Evolutionary conservation across 805 yeast species (phyloP).

Genomic region (Spathaspora sp.): DNA sequence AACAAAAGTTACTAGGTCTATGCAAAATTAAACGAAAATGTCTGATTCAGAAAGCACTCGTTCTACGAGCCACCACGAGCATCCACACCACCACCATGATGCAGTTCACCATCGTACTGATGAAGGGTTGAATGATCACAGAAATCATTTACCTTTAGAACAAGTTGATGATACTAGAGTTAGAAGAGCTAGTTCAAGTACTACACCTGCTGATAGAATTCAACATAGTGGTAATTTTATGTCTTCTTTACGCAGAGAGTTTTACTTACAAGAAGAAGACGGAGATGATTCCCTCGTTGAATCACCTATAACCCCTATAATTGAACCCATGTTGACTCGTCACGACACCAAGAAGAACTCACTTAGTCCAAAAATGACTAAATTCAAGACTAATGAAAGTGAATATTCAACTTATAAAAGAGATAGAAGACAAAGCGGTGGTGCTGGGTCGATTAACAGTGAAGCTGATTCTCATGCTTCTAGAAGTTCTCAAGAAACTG

Average conservation of each 20-base stretch:
- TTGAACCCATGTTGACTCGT: conserved; percentile 11
- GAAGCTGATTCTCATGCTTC: conserved; percentile 70
- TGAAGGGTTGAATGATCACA: conserved; percentile 37
- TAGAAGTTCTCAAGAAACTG: conserved; percentile 83
- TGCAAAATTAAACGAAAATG: conserved; percentile 18
- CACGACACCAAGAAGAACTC: conserved; percentile 21
- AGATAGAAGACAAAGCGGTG: conserved; percentile 31
- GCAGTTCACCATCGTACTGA: conserved; percentile 13
- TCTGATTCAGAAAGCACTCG: conserved; percentile 37
- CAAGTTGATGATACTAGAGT: conserved; percentile 10
- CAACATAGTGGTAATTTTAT: conserved; percentile 5
- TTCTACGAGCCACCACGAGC: conserved; percentile 8
- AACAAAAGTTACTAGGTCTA: neutral
- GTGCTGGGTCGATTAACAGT: conserved; percentile 43
- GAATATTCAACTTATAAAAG: conserved; percentile 13
- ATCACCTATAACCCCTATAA: conserved; percentile 8
- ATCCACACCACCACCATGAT: neutral
- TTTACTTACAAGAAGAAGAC: conserved; percentile 18
- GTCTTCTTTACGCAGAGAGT: conserved; percentile 16
- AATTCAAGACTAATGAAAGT: conserved; percentile 22
- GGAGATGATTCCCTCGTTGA: conserved; percentile 3
- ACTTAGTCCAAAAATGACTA: conserved; percentile 24
- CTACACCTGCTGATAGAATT: neutral
- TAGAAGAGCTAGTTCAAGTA: conserved; percentile 3
- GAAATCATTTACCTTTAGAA: conserved; percentile 27